These are phyloP conservation scores for Termitomyces sp. DNA, from an alignment of 768 basidiomycete genomes.

Conservation along the genomic window DNA sequence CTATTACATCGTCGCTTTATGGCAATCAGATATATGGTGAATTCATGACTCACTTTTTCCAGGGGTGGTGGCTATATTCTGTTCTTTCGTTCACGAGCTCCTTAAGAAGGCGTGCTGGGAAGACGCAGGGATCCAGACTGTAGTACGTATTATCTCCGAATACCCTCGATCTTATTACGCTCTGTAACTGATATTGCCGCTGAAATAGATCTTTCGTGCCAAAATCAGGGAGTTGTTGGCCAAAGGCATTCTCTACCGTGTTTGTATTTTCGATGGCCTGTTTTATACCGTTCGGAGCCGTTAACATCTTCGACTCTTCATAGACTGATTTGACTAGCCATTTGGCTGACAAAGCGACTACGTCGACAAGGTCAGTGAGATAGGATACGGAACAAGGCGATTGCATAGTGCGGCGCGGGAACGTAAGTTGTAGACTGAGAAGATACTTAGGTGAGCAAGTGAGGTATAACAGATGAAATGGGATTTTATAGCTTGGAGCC, in stretches of 20 bases:
- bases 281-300: background rate
- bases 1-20: too few species aligned
- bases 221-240: background rate
- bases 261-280: background rate
- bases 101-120: background rate
- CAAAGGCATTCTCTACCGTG: background rate
- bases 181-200: background rate
- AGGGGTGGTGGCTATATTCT: background rate
- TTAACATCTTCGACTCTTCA: background rate
- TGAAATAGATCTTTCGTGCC: background rate
- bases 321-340: background rate
- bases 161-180: background rate
- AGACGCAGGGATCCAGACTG: background rate
- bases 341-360: background rate
- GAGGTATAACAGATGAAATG: too few species aligned
- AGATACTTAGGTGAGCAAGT: too few species aligned
- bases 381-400: background rate
- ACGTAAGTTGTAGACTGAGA: too few species aligned
- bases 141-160: too few species aligned
- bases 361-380: background rate
- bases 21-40: too few species aligned
- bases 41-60: background rate
- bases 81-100: background rate
- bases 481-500: too few species aligned
- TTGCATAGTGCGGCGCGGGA: background rate